A percentile compares a stretch with the other conserved stretches of the same genome.
phyloP scores from a whole-genome alignment of 1,284 basidiomycete species.

The Athelia psychrophila region DNA sequence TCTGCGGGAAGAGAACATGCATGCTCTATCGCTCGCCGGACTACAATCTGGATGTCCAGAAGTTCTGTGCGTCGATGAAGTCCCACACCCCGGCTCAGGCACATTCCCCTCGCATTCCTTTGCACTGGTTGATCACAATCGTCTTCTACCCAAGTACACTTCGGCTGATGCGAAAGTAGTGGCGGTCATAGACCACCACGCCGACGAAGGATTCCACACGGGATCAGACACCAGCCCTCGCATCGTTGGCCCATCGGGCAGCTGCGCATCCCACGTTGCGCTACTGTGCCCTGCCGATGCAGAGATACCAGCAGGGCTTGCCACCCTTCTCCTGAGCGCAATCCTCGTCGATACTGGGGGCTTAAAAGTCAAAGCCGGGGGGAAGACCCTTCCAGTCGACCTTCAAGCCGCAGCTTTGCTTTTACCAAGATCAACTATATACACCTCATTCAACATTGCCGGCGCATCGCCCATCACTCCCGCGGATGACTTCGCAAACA shows the following conservation, averaged over 20 bases:
- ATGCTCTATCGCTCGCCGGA: conserved; percentile 63
- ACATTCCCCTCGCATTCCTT: conserved; percentile 64
- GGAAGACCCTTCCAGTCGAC: conserved; percentile 73
- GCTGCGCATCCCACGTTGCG: conserved; percentile 78
- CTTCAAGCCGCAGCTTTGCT: conserved; percentile 60
- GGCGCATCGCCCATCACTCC: conserved; percentile 6
- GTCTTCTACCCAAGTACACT: conserved; percentile 54
- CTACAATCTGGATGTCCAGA: conserved; percentile 43
- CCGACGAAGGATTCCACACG: conserved; percentile 74
- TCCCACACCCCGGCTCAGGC: conserved; percentile 29
- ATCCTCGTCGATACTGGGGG: conserved; percentile 85
- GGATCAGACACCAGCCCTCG: conserved; percentile 56
- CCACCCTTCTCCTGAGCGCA: conserved; percentile 75
- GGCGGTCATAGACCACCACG: conserved; percentile 92
- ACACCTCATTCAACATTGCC: not conserved
- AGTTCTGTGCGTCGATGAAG: conserved; percentile 59
- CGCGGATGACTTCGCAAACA: conserved; percentile 19
- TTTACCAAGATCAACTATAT: conserved; percentile 31
- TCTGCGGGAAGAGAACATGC: conserved; percentile 85
- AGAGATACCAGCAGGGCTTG: conserved; percentile 55
- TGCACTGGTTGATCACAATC: conserved; percentile 90
- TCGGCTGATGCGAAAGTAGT: conserved; percentile 50
- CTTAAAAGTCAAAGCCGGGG: conserved; percentile 57
- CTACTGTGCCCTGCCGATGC: conserved; percentile 40
- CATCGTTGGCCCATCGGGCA: conserved; percentile 68